Percentiles rank a stretch among this genome's conserved stretches.
Conservation (phyloP, 75 land plant genomes). For the Pinus albicaulis region DNA sequence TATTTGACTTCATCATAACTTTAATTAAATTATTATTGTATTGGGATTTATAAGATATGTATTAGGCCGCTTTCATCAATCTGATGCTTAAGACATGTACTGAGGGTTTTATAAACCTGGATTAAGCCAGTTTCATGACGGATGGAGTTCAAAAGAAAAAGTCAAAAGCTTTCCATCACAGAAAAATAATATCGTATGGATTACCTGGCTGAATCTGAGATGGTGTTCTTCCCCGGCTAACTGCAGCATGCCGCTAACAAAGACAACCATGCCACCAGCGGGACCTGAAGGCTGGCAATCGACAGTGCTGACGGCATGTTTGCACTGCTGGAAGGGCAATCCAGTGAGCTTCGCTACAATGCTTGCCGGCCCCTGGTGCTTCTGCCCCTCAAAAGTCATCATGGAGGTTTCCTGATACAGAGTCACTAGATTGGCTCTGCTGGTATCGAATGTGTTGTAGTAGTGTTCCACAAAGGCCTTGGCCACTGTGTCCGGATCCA, state of each 20-base stretch:
- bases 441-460: constrained; percentile 76
- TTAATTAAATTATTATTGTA: too few relatives aligned
- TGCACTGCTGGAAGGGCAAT: constrained; percentile 80
- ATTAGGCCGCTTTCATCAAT: too few relatives aligned
- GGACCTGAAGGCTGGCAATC: constrained; percentile 52
- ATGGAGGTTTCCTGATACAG: constrained; percentile 78
- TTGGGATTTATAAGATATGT: too few relatives aligned
- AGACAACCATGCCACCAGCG: constrained; percentile 50
- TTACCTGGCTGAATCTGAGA: constrained; percentile 66
- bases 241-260: constrained; percentile 62
- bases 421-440: constrained; percentile 39
- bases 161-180: not conserved
- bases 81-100: too few relatives aligned
- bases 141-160: too few relatives aligned
- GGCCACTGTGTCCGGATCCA: constrained; percentile 86
- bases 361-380: constrained; percentile 51
- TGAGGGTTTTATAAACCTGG: too few relatives aligned
- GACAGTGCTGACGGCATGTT: constrained; percentile 61
- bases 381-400: constrained; percentile 88
- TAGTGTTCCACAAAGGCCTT: constrained; percentile 91
- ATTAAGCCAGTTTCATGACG: too few relatives aligned
- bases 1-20: too few relatives aligned
- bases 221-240: constrained; percentile 58
- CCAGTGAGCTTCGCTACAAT: constrained; percentile 72
- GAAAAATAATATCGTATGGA: not conserved